Evolutionary conservation across 345 rosid species (phyloP).

Genomic region (Camelina laxa): DNA sequence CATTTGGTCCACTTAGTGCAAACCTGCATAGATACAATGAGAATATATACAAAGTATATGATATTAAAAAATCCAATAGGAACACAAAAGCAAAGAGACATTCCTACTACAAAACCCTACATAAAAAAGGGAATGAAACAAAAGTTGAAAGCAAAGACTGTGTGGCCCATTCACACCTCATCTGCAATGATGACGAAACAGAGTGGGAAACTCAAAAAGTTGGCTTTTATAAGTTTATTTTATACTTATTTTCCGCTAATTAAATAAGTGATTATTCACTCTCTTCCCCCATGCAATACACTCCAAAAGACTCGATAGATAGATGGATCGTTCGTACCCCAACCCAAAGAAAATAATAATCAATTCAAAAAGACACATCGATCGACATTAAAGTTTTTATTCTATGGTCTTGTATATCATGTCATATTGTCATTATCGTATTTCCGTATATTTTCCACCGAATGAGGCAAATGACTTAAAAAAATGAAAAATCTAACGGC

Average conservation of each 20-base stretch:
- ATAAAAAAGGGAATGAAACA: slow-evolving; percentile 41
- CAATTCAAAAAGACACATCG: slow-evolving; percentile 24
- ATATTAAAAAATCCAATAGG: slow-evolving; percentile 21
- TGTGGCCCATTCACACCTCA: slow-evolving; percentile 47
- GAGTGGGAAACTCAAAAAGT: slow-evolving; percentile 44
- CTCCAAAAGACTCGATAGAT: slow-evolving; percentile 43
- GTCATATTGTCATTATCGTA: slow-evolving; percentile 17
- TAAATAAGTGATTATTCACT: slow-evolving; percentile 34
- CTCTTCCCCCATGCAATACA: slow-evolving; percentile 44
- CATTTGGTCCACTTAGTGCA: neutral
- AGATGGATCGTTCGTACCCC: slow-evolving; percentile 34
- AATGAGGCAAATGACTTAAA: slow-evolving; percentile 21
- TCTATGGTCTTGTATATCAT: slow-evolving; percentile 31
- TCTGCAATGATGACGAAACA: slow-evolving; percentile 48
- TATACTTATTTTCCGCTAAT: slow-evolving; percentile 7
- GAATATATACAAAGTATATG: neutral
- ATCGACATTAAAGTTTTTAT: slow-evolving; percentile 35
- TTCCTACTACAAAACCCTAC: slow-evolving; percentile 47
- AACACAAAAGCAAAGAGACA: slow-evolving; percentile 48
- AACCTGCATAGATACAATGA: neutral
- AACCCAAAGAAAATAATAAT: neutral
- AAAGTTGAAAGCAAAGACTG: slow-evolving; percentile 39
- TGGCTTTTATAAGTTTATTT: slow-evolving; percentile 12
- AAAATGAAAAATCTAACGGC: slow-evolving; percentile 12
- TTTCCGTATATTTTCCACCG: slow-evolving; percentile 31